Evolutionary conservation across 2,329 filamentous ascomycete species (phyloP).

Genomic region (Capronia epimyces): DNA sequence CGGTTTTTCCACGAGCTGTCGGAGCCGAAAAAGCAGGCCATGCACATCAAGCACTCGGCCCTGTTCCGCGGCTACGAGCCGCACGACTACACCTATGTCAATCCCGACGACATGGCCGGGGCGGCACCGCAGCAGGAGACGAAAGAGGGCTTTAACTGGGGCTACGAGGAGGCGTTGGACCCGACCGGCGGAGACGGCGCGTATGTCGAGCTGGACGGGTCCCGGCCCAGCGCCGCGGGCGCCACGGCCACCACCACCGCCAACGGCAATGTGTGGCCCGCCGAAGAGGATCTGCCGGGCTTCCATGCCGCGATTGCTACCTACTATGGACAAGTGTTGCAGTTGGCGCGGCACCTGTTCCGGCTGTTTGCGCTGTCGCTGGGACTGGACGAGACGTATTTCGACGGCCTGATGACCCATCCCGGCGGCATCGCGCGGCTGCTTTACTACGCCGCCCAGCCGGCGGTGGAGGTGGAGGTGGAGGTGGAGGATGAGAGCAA

Average conservation of each 20-base stretch:
- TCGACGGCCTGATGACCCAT: constrained; percentile 50
- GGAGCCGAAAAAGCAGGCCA: constrained; percentile 28
- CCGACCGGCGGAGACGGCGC: constrained; percentile 22
- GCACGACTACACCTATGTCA: constrained; percentile 24
- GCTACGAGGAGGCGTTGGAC: constrained; percentile 26
- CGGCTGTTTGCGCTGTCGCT: constrained; percentile 53
- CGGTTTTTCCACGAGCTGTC: constrained; percentile 42
- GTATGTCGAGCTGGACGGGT: constrained; percentile 28
- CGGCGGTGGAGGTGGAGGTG: too few species aligned
- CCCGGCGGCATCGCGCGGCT: constrained; percentile 39
- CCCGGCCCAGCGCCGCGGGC: constrained; percentile 4
- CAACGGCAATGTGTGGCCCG: constrained; percentile 27
- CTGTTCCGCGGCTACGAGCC: constrained; percentile 30
- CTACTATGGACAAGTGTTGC: constrained; percentile 49
- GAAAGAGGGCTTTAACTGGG: constrained; percentile 30
- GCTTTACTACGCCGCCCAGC: constrained; percentile 29
- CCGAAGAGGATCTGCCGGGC: constrained; percentile 26
- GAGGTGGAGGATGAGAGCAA: too few species aligned
- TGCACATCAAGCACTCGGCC: constrained; percentile 37
- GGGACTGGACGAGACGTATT: constrained; percentile 50
- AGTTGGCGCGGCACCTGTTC: constrained; percentile 49
- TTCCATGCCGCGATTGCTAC: constrained; percentile 46
- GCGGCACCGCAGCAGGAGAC: constrained; percentile 20
- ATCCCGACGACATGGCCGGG: constrained; percentile 21
- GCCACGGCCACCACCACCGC: too few species aligned